Evolutionary conservation across 2,329 filamentous ascomycete species (phyloP), one percentile per base, ranked within the genome.

Genomic region (Aspergillus novoparasiticus): DNA sequence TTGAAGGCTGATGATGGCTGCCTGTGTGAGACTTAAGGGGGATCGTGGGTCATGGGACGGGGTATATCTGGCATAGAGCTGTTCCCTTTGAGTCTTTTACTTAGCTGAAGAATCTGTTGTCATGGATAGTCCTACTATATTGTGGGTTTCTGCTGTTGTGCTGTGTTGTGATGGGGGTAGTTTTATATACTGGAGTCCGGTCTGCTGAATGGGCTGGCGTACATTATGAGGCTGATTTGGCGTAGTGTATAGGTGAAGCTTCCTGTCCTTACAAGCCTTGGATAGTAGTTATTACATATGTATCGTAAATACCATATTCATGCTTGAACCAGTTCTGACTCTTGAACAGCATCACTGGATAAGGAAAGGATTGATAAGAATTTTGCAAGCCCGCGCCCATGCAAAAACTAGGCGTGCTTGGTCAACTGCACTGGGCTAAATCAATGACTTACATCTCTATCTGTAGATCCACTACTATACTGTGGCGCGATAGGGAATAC

Each of bases 401-500:
- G 6, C 34, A 16, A 14, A 2, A 36, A 14, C 14, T 8, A 36
- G 6, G 34, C 14, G 5, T 36, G 34, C 8, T 41, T 41, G 39
- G 8, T 4, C 39, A 41, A 41, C 16, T 41, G 2, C 16, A 6
- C 16, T n/a, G 8, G 36, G 16, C 8, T 41, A 10, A 0, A 19
- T 1, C 4, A 8, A 19, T 19, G 6, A 19, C 19, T 8, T 9
- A 19, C 8, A n/a, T n/a, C 19, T 41, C 39, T 2, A 41, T 14
- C 8, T 9, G 0, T 1, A n/a, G 6, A n/a, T 41, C 8, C 8
- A 41, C 6, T n/a, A 19, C 8, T 0, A 10, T 41, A n/a, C 16
- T 41, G 19, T 41, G 16, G 36, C 6, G 6, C 16, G 36, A 16
- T 41, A 41, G 39, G 16, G 34, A 6, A 9, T n/a, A 8, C 6